phyloP scores from a whole-genome alignment of 805 yeast genomes.

The Monosporozyma yasuniensis region DNA sequence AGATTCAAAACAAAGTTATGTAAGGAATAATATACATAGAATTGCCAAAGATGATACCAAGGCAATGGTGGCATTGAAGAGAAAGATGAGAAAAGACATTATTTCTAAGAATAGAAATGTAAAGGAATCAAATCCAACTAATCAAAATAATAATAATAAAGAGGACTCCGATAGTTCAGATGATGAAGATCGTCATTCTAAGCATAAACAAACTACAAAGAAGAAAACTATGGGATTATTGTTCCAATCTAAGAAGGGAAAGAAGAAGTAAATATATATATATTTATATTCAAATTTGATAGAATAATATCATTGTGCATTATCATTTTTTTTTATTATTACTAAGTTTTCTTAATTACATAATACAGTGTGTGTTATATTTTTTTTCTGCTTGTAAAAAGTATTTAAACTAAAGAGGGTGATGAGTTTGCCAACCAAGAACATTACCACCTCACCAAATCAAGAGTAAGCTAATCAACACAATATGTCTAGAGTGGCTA shows the following conservation, averaged over 20 bases:
- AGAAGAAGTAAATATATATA: neutral
- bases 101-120: neutral
- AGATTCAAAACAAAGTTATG: constrained; percentile 2
- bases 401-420: too few species aligned
- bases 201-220: constrained; percentile 9
- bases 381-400: too few species aligned
- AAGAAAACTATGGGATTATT: constrained; percentile 25
- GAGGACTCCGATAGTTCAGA: constrained; percentile 4
- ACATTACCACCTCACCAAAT: too few species aligned
- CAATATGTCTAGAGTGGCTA: constrained; percentile 32
- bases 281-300: neutral
- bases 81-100: constrained; percentile 24
- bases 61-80: constrained; percentile 30
- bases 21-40: constrained; percentile 17
- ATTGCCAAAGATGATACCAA: constrained; percentile 27
- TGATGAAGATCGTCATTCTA: constrained; percentile 12
- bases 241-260: constrained; percentile 16
- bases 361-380: too few species aligned
- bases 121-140: neutral
- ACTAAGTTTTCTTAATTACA: neutral
- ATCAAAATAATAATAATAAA: neutral
- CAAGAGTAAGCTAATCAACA: too few species aligned
- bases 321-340: neutral
- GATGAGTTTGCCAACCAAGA: too few species aligned
- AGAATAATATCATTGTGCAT: neutral